Evolutionary conservation across 768 basidiomycete species (phyloP).

Genomic region (Thelephora aurantiotincta): DNA sequence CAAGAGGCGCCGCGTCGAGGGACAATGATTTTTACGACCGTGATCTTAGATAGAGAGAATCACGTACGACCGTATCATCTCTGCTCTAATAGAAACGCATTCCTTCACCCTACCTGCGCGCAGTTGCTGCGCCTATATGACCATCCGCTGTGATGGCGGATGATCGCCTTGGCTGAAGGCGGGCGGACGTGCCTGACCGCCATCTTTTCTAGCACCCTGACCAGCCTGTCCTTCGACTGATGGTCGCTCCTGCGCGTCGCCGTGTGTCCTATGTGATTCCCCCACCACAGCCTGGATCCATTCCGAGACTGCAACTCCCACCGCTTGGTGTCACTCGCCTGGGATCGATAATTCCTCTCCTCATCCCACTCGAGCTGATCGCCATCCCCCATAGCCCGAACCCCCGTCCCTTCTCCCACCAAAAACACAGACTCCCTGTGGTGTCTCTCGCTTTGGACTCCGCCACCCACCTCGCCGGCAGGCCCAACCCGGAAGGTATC

Average conservation of each 20-base stretch:
- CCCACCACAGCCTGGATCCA: slow-evolving; percentile 37
- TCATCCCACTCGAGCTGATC: slow-evolving; percentile 27
- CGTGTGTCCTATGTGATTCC: slow-evolving; percentile 86
- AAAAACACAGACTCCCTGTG: slow-evolving; percentile 80
- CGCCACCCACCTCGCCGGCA: slow-evolving; percentile 61
- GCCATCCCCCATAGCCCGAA: slow-evolving; percentile 13
- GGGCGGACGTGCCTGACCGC: no score
- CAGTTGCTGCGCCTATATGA: no score
- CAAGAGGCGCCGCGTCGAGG: not conserved
- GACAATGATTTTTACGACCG: not conserved
- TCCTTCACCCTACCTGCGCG: no score
- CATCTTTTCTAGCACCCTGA: no score
- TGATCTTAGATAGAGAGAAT: no score
- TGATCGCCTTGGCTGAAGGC: no score
- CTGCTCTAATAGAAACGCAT: no score
- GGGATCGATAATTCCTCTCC: slow-evolving; percentile 56
- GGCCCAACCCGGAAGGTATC: slow-evolving; percentile 65
- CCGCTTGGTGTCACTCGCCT: slow-evolving; percentile 45
- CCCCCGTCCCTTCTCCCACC: slow-evolving; percentile 26
- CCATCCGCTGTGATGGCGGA: no score
- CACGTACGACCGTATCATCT: no score
- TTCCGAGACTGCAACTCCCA: slow-evolving; percentile 60
- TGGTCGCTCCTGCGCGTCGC: slow-evolving; percentile 30
- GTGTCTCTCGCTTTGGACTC: slow-evolving; percentile 80
- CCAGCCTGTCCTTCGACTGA: no score